Evolutionary conservation across 306 rosid species (phyloP), one percentile per base, ranked within the genome.

Genomic region (Urtica urens): DNA sequence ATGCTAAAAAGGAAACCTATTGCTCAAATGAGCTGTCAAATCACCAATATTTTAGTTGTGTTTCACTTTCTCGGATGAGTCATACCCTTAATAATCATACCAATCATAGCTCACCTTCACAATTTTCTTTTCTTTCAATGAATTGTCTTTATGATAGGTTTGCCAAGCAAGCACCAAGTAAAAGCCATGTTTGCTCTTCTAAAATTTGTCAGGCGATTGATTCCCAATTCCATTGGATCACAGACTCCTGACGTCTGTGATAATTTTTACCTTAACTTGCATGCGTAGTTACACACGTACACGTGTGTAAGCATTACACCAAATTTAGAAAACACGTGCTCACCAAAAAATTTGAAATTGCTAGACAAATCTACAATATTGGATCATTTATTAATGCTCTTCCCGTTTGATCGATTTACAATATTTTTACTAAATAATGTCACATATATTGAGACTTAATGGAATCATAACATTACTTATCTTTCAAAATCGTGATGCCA

Each of bases 1-100:
- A n/a, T n/a, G n/a, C n/a, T n/a, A n/a, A n/a, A n/a, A n/a, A n/a
- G n/a, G n/a, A n/a, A n/a, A n/a, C n/a, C n/a, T n/a, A n/a, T n/a
- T n/a, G n/a, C n/a, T n/a, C n/a, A 12, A 35, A 31, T 30, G 42
- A 27, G 21, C 27, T 41, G 41, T 50, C 55, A 50, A 18, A 31
- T 50, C 55, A 30, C 55, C 19, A 29, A 50, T 50, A 28, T 50
- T 50, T 50, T 31, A 20, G 55, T 50, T 50, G 55, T 4, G 42
- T 30, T 50, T 50, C 53, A 16, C 29, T 50, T 50, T 50, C 55
- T 50, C 33, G 4, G 26, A 10, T 50, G 42, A 17, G 25, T 30
- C 41, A 29, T n/a, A 29, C 55, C 41, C 53, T 11, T 27, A 29
- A 18, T 50, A 50, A 20, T 26, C 27, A 29, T 16, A 21, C 55